Base-by-base conservation (phyloP, 2,329 filamentous ascomycete genomes). In the Stachybotrys echinatus region DNA sequence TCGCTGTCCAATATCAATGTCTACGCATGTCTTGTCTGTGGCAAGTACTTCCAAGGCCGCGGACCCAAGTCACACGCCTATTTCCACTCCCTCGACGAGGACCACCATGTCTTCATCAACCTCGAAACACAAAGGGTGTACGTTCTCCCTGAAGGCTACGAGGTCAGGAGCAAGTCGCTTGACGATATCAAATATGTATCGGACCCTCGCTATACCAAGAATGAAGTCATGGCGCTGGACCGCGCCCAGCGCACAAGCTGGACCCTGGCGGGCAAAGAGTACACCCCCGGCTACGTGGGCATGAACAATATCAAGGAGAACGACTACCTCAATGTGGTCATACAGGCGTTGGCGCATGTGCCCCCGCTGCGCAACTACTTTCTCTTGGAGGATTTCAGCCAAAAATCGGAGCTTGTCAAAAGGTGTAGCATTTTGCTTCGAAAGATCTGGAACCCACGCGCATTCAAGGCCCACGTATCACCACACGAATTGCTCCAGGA, bases 281-380 rank as follows among this genome's bases (percentile, higher is more conserved):
- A 99, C 71, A 86, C 86, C 57, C 94, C 94, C 19, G 92, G 94
- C 6, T 99, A 92, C 65, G 90, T 99, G 53, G 94, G 94, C 57
- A 95, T 99, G 89, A 99, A 99, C 78, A 99, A 99, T 72, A 96
- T 99, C 77, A 99, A 99, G 70, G 90, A 94, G 51, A 99, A 99
- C 72, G 94, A 99, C 74, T 99, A 99, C 72, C 80, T 97, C 64
- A 99, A 99, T 65, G 92, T 96, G 22, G 82, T 96, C 3, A 87
- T 95, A 45, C 94, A 99, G 68, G 87, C 92, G 6, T 79, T 99
- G 37, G 86, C 92, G 3, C 94, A 99, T 68, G 90, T 97, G 22
- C 76, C 85, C 19, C 92, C 94, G 4, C 75, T 99, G 58, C 84
- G 94, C 31, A 96, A 97, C 66, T 97, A 84, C 71, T 85, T 97